Conservation (phyloP, 306 rosid genomes). For the Ceratonia siliqua region DNA sequence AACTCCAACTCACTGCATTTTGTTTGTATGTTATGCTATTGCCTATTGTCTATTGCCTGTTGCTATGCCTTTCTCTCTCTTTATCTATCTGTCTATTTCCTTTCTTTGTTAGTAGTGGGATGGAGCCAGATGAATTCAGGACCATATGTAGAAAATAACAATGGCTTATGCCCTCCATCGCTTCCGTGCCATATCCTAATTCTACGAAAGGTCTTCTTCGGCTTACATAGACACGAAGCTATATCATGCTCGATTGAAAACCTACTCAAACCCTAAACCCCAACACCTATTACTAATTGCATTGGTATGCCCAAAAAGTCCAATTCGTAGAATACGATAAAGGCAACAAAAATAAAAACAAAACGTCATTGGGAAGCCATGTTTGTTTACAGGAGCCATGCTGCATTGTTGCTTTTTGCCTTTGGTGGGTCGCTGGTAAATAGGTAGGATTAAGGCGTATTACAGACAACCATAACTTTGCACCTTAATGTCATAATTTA, state of each 20-base stretch:
- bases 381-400: not conserved
- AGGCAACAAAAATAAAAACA: no score
- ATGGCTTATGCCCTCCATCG: not conserved
- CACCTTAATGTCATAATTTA: constrained; percentile 17
- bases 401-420: constrained; percentile 12
- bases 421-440: constrained; percentile 18
- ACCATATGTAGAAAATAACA: not conserved
- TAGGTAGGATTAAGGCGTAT: constrained; percentile 4
- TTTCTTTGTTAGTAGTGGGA: constrained; percentile 21
- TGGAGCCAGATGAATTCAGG: not conserved
- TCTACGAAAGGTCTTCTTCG: constrained; percentile 21
- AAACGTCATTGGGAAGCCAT: not conserved
- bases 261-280: not conserved
- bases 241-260: not conserved
- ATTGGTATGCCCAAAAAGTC: not conserved
- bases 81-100: not conserved
- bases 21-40: constrained; percentile 36
- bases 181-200: constrained; percentile 12
- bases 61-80: not conserved
- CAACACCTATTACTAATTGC: not conserved
- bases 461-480: constrained; percentile 31
- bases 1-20: constrained; percentile 58
- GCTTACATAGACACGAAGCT: not conserved
- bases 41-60: no score
- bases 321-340: constrained; percentile 3